Conservation (phyloP, 768 basidiomycete genomes). For the Exidia glandulosa region DNA sequence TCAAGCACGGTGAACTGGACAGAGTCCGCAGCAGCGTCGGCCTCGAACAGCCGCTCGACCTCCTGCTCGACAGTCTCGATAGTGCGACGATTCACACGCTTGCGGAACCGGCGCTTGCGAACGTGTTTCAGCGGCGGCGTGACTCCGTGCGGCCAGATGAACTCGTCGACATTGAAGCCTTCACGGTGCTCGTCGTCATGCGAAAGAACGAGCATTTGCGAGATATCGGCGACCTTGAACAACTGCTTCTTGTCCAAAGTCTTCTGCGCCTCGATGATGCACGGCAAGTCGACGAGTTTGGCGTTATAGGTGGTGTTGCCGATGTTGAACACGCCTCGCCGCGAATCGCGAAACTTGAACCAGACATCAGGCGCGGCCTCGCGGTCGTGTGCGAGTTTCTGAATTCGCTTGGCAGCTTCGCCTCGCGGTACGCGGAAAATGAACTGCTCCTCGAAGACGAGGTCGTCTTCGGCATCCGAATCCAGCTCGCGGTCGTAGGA, state of each 20-base stretch:
- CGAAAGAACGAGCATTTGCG: slow-evolving; percentile 86
- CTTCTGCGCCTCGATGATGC: slow-evolving; percentile 90
- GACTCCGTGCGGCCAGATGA: slow-evolving; percentile 94
- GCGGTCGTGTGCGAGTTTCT: slow-evolving; percentile 70
- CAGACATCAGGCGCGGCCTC: slow-evolving; percentile 78
- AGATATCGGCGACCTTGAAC: slow-evolving; percentile 98
- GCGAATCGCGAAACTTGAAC: slow-evolving; percentile 95
- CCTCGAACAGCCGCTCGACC: slow-evolving; percentile 75
- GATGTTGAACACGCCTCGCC: slow-evolving; percentile 82
- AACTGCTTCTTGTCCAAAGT: slow-evolving; percentile 92
- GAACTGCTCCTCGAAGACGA: slow-evolving; percentile 96
- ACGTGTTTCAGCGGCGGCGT: slow-evolving; percentile 88
- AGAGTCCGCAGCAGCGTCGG: slow-evolving; percentile 63
- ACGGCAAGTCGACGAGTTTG: slow-evolving; percentile 93
- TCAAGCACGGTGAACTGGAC: slow-evolving; percentile 80
- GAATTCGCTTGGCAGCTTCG: slow-evolving; percentile 65
- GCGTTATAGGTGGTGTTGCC: slow-evolving; percentile 72
- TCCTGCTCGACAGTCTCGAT: slow-evolving; percentile 93
- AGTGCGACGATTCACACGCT: slow-evolving; percentile 79
- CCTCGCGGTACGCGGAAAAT: slow-evolving; percentile 82
- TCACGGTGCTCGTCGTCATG: slow-evolving; percentile 49
- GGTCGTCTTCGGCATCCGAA: slow-evolving; percentile 81
- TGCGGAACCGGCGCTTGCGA: slow-evolving; percentile 85
- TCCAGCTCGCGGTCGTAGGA: slow-evolving; percentile 90
- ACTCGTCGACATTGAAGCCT: slow-evolving; percentile 84